Evolutionary conservation across 2,329 filamentous ascomycete species (phyloP), one percentile per base, ranked within the genome.

Genomic region (Colletotrichum falcatum): DNA sequence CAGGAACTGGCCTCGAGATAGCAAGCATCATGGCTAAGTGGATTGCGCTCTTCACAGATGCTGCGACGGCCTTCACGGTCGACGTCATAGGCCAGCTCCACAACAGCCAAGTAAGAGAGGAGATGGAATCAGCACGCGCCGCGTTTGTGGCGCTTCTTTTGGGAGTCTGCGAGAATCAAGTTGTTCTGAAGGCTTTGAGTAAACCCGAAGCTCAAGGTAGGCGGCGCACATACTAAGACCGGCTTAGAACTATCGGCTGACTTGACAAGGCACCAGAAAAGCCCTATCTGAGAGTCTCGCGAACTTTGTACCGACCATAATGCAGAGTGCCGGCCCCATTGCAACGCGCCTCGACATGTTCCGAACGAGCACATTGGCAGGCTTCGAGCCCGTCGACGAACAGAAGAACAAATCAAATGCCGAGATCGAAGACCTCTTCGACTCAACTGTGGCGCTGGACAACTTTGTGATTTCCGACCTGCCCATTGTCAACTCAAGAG

Each of bases 401-500:
- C 85, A 86, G 73, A 86, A 85, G 61, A 82, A 85, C 65, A 82
- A 80, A 26, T 81, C 81, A 2, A 84, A 84, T 72, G 82, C 84
- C 16, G 83, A 85, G 28, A 87, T 90, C 72, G 85, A 90, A 68
- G 87, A 90, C 54, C 79, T 90, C 42, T 79, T 90, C 30, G 88
- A 89, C 75, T 86, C 87, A 28, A 83, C 84, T 5, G 83, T 90
- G 65, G 87, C 84, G 0, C 78, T 89, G 48, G 87, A 89, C n/a
- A 87, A 79, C 72, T 83, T 88, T 49, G 84, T 85, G 18, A 79
- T 89, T 14, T 78, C 86, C 33, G 93, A 97, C 60, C 81, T 95
- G 12, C 92, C 92, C 4, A 84, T 90, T 37, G 84, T 91, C 58
- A 94, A 93, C 74, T 93, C 94, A 4, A 88, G 94, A 78, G 92